phyloP scores from a whole-genome alignment of 805 yeast genomes.

The Saccharomycopsis synnaedendra region DNA sequence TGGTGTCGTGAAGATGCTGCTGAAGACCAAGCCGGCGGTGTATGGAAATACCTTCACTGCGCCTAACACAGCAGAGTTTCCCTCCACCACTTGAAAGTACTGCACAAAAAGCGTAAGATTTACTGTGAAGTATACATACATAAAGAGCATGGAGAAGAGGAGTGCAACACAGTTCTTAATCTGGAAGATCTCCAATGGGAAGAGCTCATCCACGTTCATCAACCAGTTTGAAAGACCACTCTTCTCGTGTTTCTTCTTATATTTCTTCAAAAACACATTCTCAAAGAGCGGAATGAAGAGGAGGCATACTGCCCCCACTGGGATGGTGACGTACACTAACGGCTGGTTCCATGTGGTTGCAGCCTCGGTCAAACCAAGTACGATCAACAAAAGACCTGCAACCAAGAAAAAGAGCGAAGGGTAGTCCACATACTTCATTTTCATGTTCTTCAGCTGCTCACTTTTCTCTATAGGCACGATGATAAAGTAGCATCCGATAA shows the following conservation, averaged over 20 bases:
- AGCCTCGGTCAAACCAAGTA: conserved; percentile 16
- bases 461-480: conserved; percentile 21
- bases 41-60: conserved; percentile 27
- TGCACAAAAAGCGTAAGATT: conserved; percentile 19
- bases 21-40: conserved; percentile 22
- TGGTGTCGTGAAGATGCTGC: neutral
- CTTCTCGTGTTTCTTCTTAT: neutral
- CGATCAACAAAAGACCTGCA: conserved; percentile 28
- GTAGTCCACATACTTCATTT: conserved; percentile 25
- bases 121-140: conserved; percentile 19
- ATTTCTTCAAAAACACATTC: conserved; percentile 4
- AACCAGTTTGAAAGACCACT: neutral
- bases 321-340: conserved; percentile 31
- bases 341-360: conserved; percentile 10
- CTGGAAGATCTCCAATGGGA: conserved; percentile 22
- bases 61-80: conserved; percentile 24
- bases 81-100: conserved; percentile 21
- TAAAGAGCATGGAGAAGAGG: conserved; percentile 17
- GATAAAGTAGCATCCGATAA: conserved; percentile 21
- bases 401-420: conserved; percentile 25
- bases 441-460: conserved; percentile 16
- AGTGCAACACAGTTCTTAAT: conserved; percentile 21
- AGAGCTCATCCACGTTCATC: conserved; percentile 17
- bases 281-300: conserved; percentile 21
- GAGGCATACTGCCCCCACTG: conserved; percentile 53